Evolutionary conservation across 2,329 filamentous ascomycete species (phyloP), one percentile per base, ranked within the genome.

Genomic region (Zopfia rhizophila): DNA sequence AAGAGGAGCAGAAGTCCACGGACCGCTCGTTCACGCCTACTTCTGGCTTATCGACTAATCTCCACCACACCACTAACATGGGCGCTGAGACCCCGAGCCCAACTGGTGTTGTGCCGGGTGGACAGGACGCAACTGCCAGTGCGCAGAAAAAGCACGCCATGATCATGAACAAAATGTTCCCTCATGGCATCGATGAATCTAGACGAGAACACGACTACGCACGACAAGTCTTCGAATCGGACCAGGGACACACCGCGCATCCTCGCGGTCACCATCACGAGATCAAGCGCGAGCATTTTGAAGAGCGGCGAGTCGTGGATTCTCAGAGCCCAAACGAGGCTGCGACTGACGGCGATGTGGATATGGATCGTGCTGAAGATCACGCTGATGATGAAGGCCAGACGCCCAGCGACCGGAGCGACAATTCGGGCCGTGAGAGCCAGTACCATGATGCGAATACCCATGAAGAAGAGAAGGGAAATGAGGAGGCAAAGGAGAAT

Each of bases 151-250:
- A 63, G 45, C 69, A 72, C 38, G 60, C 54, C 14, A 51, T 49
- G 1, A 68, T 73, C 36, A 66, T 73, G 60, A 60, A 60, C 17
- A 66, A 66, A 43, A 71, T 73, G 41, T 73, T 73, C 22, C 70
- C 70, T 1, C 53, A 58, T 5, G 70, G 70, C 11, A 29, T 72
- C 1, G 63, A 72, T 7, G 60, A 63, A 29, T 61, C 64, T 7
- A 58, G 60, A 17, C 63, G 57, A 38, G 55, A 67, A 28, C 60
- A 67, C 29, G 66, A 71, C 36, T 68, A 69, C 24, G 56, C 61
- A 14, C 57, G 59, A 13, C 62, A 68, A 25, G 59, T 68, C 3
- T 69, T 70, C 46, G 62, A 64, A 41, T 59, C 67, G 16, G 55
- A 61, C 29, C 45, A 35, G 12, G 58, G 61, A 11, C 63, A 68